Base-by-base conservation (phyloP, 2,329 filamentous ascomycete species). In the Phialocephala sp. region DNA sequence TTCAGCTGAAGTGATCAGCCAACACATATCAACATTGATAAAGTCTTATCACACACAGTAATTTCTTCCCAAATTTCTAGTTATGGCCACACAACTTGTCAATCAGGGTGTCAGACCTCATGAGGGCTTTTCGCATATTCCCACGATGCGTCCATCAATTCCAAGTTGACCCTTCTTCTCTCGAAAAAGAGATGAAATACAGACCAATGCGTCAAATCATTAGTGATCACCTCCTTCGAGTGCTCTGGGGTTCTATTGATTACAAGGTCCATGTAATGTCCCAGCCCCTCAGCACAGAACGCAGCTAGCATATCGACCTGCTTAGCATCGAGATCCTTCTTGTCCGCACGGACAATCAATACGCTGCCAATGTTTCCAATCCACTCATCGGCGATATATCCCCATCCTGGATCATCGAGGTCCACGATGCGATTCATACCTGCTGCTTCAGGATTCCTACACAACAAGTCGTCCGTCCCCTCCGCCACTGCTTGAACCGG, bases 271-370 rank as follows among this genome's bases (percentile, higher is more conserved):
- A 54, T 54, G 12, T 32, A 12, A 27, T 54, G 6, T 15, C 50
- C 50, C 2, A 54, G 14, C 12, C 11, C 11, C 50, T 32, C 18
- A 18, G 15, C 50, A n/a, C 50, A 54, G 24, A 32, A 54, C 18
- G 22, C 18, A 4, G 32, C 35, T 11, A 57, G 18, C 32, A 41
- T 41, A 4, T 57, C 55, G 11, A 39, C 35, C 55, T 57, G 55
- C 55, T 57, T 22, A 11, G 35, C 20, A 39, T 22, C n/a, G 32
- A 57, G 32, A 57, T 57, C 55, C 36, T 57, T 57, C 55, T 35
- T 41, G 18, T 57, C 55, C 8, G 55, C 55, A 8, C 55, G 55
- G 11, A 20, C 32, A 14, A 57, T 20, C 55, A 57, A n/a, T 6
- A 57, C 55, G 20, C 55, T 57, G 15, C 55, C 55, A 24, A 57